phyloP scores from a whole-genome alignment of 371 early-diverging fungal species.

The Phascolomyces articulosus region DNA sequence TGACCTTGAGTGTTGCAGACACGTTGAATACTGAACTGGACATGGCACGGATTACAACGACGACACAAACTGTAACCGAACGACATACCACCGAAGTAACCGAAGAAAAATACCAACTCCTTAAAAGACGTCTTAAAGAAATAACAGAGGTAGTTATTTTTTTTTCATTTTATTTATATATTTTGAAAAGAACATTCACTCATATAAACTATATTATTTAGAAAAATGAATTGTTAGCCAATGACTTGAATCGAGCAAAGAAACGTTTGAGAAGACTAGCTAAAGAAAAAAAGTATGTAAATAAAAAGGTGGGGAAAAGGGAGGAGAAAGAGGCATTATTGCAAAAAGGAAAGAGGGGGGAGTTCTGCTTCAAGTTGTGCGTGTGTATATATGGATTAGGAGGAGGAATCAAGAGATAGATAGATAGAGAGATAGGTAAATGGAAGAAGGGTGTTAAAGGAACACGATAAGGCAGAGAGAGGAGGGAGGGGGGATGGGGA shows the following conservation, averaged over 20 bases:
- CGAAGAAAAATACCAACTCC: constrained; percentile 37
- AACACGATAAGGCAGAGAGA: too few relatives aligned
- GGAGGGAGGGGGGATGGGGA: too few relatives aligned
- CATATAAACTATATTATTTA: constrained; percentile 4
- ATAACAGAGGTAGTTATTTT: constrained; percentile 45
- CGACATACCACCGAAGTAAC: constrained; percentile 4
- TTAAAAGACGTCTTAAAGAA: constrained; percentile 56
- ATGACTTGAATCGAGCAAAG: constrained; percentile 44
- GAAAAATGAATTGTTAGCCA: constrained; percentile 53
- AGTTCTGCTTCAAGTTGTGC: too few relatives aligned
- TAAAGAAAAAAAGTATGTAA: constrained; percentile 58
- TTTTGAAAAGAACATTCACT: too few relatives aligned
- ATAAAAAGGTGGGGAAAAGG: background rate
- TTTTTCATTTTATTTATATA: too few relatives aligned
- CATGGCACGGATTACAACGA: constrained; percentile 5
- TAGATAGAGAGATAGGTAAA: background rate
- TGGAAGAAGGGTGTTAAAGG: background rate
- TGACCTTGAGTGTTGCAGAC: constrained; percentile 4
- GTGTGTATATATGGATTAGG: too few relatives aligned
- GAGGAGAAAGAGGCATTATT: background rate
- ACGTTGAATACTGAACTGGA: constrained; percentile 9
- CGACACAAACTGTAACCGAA: background rate
- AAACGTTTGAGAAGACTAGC: constrained; percentile 49
- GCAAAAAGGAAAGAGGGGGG: background rate
- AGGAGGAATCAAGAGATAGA: background rate